These are phyloP conservation scores for Salvia hispanica DNA, from an alignment of 257 asterid species.

Conservation along the genomic window DNA sequence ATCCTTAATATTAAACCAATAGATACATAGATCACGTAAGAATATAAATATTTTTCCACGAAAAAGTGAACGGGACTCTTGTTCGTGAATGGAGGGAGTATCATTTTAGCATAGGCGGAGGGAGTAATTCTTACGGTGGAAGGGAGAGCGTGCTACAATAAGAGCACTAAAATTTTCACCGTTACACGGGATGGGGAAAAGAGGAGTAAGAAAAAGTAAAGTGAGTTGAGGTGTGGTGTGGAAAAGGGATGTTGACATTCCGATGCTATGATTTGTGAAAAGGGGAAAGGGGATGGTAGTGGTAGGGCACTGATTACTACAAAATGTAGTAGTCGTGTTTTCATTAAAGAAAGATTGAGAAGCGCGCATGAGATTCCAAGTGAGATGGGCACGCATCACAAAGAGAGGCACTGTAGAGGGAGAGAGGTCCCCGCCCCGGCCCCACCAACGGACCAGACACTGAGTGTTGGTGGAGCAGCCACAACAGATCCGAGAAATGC, in stretches of 20 bases:
- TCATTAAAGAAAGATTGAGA: conserved; percentile 6
- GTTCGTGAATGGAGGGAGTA: too few relatives aligned
- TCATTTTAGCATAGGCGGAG: too few relatives aligned
- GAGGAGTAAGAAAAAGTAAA: not conserved
- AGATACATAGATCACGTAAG: too few relatives aligned
- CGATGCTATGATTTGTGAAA: conserved; percentile 2
- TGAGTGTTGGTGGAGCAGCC: conserved; percentile 29
- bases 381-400: conserved; percentile 37
- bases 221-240: not conserved
- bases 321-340: conserved; percentile 26
- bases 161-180: too few relatives aligned
- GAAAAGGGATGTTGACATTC: conserved; percentile 23
- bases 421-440: conserved; percentile 18
- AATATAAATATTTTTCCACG: too few relatives aligned
- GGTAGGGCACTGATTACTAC: conserved; percentile 33
- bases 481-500: conserved; percentile 82
- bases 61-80: too few relatives aligned
- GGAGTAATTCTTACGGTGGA: too few relatives aligned
- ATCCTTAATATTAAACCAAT: too few relatives aligned
- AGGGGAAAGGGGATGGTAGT: not conserved
- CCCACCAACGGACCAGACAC: conserved; percentile 39
- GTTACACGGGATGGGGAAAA: too few relatives aligned
- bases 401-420: conserved; percentile 27
- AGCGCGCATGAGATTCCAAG: conserved; percentile 30
- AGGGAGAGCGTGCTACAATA: too few relatives aligned